phyloP scores from a whole-genome alignment of 192 early-diverging fungal species.

The Coemansia erecta region DNA sequence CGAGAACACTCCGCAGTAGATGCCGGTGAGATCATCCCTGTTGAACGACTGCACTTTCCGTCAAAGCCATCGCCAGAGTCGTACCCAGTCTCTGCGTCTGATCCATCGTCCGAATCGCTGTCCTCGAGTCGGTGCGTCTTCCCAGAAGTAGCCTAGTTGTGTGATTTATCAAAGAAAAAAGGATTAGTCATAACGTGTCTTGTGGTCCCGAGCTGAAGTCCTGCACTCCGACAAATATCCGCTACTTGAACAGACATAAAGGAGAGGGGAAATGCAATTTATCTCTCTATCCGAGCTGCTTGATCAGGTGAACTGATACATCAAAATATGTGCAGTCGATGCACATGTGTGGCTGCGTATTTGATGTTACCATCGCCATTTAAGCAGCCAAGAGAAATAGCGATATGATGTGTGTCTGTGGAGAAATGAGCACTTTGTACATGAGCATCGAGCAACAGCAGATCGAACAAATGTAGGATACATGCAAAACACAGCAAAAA shows the following conservation, averaged over 20 bases:
- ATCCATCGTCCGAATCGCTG: conserved; percentile 16
- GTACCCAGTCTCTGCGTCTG: conserved; percentile 14
- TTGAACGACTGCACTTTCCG: conserved; percentile 21
- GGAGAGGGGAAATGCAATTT: no score
- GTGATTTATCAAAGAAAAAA: not conserved
- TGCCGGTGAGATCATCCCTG: conserved; percentile 18
- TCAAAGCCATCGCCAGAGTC: conserved; percentile 44
- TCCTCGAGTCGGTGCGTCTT: not conserved
- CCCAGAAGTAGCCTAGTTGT: not conserved
- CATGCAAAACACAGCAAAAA: not conserved
- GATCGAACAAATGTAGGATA: no score
- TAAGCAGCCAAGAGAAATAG: no score
- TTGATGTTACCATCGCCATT: no score
- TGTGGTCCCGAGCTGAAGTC: no score
- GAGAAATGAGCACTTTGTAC: no score
- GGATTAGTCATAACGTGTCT: not conserved
- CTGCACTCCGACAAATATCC: no score
- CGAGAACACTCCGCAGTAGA: conserved; percentile 48
- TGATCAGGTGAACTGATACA: conserved; percentile 2
- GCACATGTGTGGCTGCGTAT: conserved; percentile 4
- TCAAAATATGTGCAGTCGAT: conserved; percentile 6
- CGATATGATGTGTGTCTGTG: no score
- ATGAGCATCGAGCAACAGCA: no score
- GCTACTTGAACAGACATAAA: no score
- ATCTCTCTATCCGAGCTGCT: no score